Evolutionary conservation across 345 rosid genomes (phyloP).

Genomic region (Salix suchowensis): DNA sequence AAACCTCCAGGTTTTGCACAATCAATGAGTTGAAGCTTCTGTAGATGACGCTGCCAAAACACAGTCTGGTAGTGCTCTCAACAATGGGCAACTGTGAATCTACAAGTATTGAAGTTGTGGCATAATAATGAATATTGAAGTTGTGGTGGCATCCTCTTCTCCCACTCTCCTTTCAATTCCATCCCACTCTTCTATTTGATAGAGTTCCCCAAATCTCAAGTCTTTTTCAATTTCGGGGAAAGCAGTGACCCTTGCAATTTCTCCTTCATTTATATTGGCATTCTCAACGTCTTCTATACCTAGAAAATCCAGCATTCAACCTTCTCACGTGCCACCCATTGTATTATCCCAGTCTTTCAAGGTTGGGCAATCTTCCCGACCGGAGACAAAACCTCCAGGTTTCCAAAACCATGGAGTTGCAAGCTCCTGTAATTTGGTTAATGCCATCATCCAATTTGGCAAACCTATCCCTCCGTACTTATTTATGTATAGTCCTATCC

Average conservation of each 20-base stretch:
- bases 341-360: background rate
- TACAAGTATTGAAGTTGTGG: background rate
- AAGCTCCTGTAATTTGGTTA: background rate
- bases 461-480: background rate
- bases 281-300: no score
- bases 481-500: background rate
- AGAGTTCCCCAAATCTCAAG: no score
- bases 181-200: constrained; percentile 16
- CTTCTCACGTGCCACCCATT: no score
- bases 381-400: no score
- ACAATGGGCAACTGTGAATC: no score
- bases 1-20: no score
- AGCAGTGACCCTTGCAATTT: no score
- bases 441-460: constrained; percentile 5
- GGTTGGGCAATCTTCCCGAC: background rate
- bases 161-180: background rate
- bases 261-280: no score
- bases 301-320: no score
- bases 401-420: accelerated
- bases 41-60: background rate
- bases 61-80: background rate
- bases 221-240: constrained; percentile 1
- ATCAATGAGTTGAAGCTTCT: background rate
- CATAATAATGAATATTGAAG: background rate
- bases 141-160: background rate